Conservation (phyloP, 106 monocot genomes). For the Alisma plantagoaquatica region DNA sequence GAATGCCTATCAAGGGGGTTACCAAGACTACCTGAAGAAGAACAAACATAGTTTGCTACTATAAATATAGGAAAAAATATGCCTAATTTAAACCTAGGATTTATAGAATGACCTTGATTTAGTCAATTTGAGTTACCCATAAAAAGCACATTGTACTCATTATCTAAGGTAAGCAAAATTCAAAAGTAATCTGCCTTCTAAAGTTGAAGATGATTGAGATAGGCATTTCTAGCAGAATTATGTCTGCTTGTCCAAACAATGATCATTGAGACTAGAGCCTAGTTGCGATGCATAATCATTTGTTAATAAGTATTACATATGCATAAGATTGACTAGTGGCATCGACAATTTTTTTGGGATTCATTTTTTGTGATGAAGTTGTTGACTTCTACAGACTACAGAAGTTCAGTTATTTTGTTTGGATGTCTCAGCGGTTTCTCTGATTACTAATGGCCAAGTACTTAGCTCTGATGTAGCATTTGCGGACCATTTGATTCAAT, state of each 20-base stretch:
- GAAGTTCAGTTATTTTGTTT: too few species aligned
- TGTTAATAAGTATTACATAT: constrained; percentile 45
- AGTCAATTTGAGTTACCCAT: constrained; percentile 28
- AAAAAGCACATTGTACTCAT: constrained; percentile 39
- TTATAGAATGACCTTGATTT: constrained; percentile 41
- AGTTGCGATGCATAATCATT: constrained; percentile 46
- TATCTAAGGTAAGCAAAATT: constrained; percentile 41
- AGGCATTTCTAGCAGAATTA: constrained; percentile 34
- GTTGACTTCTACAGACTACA: too few species aligned
- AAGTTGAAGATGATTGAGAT: constrained; percentile 32
- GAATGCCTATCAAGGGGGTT: constrained; percentile 47
- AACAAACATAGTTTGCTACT: constrained; percentile 32
- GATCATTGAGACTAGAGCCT: constrained; percentile 19
- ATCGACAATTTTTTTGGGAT: constrained; percentile 38
- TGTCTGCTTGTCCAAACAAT: constrained; percentile 35
- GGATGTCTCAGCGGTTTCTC: too few species aligned
- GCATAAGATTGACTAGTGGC: constrained; percentile 39
- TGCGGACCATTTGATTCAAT: too few species aligned
- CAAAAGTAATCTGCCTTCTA: constrained; percentile 45
- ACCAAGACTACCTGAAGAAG: constrained; percentile 45
- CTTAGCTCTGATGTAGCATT: too few species aligned
- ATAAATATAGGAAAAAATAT: constrained; percentile 39
- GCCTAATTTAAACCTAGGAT: constrained; percentile 34
- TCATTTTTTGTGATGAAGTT: too few species aligned
- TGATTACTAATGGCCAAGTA: too few species aligned